A percentile compares a stretch with the other conserved stretches of the same genome.
Conservation (phyloP, 495 filamentous ascomycete genomes). For the Jackrogersella minutella region DNA sequence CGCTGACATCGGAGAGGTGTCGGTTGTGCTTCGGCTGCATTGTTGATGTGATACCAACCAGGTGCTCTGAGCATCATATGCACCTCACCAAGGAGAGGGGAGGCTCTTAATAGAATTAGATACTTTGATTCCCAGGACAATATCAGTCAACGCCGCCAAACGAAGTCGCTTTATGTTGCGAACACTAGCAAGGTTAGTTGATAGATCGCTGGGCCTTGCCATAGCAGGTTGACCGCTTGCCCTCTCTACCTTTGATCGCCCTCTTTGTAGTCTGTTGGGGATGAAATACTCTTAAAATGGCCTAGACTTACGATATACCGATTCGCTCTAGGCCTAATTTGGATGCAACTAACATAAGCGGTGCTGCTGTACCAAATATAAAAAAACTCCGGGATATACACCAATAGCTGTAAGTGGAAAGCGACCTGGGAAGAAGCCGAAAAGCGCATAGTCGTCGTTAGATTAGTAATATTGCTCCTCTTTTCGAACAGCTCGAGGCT, state of each 20-base stretch:
- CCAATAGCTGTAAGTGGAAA: background rate
- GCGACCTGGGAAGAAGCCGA: background rate
- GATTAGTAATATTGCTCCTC: conserved; percentile 20
- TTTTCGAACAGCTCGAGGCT: conserved; percentile 6
- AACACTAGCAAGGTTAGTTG: conserved; percentile 12
- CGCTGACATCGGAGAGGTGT: background rate
- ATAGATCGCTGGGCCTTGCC: conserved; percentile 18
- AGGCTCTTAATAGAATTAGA: background rate
- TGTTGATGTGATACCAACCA: conserved; percentile 8
- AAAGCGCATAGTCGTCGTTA: conserved; percentile 2
- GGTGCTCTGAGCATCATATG: background rate
- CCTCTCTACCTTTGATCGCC: background rate
- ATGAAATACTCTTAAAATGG: conserved; percentile 6
- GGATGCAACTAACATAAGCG: conserved; percentile 23
- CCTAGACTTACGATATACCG: conserved; percentile 2
- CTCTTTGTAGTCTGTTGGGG: background rate
- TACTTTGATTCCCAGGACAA: conserved; percentile 6
- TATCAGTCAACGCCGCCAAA: conserved; percentile 2
- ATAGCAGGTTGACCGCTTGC: conserved; percentile 20
- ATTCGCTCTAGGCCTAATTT: conserved; percentile 22
- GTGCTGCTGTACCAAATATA: conserved; percentile 27
- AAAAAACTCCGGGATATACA: conserved; percentile 13
- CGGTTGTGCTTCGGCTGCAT: conserved; percentile 5
- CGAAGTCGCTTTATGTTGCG: background rate
- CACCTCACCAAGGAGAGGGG: background rate